These are phyloP conservation scores for Neurospora hispaniola DNA, from an alignment of 495 filamentous ascomycete species.

Conservation along the genomic window DNA sequence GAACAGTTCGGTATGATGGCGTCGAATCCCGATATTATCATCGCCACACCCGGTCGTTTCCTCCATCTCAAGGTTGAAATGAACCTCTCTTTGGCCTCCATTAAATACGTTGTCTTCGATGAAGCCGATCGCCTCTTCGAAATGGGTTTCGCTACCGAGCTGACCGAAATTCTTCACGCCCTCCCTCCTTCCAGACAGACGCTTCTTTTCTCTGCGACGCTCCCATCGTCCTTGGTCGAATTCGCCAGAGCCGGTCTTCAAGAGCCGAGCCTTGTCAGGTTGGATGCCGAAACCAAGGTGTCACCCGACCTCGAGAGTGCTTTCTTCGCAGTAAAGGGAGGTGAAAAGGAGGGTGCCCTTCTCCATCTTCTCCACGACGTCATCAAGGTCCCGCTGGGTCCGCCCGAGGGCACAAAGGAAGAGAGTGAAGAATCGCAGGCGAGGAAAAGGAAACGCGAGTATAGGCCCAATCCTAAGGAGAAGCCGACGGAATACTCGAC, in stretches of 20 bases:
- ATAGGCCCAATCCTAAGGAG: conserved; percentile 33
- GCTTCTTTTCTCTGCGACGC: conserved; percentile 85
- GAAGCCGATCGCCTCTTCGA: conserved; percentile 96
- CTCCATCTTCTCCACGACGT: conserved; percentile 81
- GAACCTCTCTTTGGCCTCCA: conserved; percentile 73
- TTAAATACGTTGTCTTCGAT: conserved; percentile 90
- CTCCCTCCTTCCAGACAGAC: conserved; percentile 79
- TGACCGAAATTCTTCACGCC: conserved; percentile 86
- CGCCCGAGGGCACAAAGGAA: conserved; percentile 42
- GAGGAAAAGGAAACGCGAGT: conserved; percentile 61
- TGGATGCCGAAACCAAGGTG: conserved; percentile 91
- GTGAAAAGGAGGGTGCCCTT: conserved; percentile 86
- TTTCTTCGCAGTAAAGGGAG: conserved; percentile 85
- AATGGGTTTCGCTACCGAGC: conserved; percentile 91
- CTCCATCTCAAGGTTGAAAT: conserved; percentile 94
- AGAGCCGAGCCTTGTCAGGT: conserved; percentile 74
- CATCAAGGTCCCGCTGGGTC: conserved; percentile 82
- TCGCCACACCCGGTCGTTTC: conserved; percentile 92
- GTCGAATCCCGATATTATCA: conserved; percentile 88
- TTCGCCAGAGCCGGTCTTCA: conserved; percentile 89
- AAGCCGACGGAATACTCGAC: conserved; percentile 74
- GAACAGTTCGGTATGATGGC: conserved; percentile 94
- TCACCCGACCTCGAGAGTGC: conserved; percentile 87
- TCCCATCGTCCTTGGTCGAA: conserved; percentile 87
- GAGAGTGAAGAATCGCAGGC: conserved; percentile 36